Conservation (phyloP, 768 basidiomycete genomes). For the Xerocomus spinulosus region DNA sequence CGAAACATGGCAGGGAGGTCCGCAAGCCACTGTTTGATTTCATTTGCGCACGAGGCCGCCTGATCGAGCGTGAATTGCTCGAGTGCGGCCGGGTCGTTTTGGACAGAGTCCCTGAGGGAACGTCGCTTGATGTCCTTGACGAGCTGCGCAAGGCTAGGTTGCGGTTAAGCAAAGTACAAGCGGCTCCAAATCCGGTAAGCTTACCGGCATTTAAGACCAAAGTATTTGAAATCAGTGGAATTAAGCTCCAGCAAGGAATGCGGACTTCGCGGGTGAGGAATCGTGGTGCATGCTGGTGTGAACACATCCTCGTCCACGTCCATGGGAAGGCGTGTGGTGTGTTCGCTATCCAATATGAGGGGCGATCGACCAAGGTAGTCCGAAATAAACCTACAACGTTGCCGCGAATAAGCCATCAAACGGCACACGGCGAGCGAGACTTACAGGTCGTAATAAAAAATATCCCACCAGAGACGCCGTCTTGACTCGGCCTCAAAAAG, state of each 20-base stretch:
- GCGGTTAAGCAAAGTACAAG: constrained; percentile 1
- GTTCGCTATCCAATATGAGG: constrained; percentile 51
- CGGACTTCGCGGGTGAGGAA: constrained; percentile 37
- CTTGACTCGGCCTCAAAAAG: constrained; percentile 51
- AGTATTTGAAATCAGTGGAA: constrained; percentile 41
- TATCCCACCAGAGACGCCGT: constrained; percentile 72
- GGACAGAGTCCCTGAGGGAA: constrained; percentile 38
- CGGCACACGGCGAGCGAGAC: constrained; percentile 25
- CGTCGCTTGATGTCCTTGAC: constrained; percentile 59
- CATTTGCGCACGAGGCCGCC: constrained; percentile 52
- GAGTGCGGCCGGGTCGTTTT: constrained; percentile 24
- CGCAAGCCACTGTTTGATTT: constrained; percentile 50
- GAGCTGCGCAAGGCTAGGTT: constrained; percentile 52
- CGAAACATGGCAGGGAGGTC: constrained; percentile 49
- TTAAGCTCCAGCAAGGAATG: constrained; percentile 25
- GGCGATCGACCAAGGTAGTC: constrained; percentile 64
- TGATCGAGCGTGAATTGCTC: constrained; percentile 53
- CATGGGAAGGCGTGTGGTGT: constrained; percentile 51
- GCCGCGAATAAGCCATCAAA: constrained; percentile 11
- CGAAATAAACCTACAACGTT: constrained; percentile 53
- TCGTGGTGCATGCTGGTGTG: constrained; percentile 39
- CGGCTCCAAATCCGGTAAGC: constrained; percentile 8
- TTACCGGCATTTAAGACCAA: constrained; percentile 59
- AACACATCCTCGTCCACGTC: constrained; percentile 56
- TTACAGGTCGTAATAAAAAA: constrained; percentile 73